Evolutionary conservation across 2,329 filamentous ascomycete species (phyloP).

Genomic region (Aspergillus fischeri): DNA sequence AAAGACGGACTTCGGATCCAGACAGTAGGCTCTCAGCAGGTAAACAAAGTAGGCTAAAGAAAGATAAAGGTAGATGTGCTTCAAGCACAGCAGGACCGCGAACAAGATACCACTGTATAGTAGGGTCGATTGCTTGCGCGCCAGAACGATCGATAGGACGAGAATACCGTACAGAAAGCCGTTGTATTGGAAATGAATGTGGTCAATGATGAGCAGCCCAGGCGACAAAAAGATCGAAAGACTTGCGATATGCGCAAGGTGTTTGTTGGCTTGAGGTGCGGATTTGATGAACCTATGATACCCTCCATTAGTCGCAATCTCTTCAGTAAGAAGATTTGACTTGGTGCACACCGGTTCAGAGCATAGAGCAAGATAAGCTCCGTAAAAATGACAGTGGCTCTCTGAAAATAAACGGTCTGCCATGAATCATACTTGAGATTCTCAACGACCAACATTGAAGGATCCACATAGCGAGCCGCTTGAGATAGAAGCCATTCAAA

Average conservation of each 20-base stretch:
- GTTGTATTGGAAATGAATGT: conserved; percentile 99
- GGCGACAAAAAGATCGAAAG: conserved; percentile 88
- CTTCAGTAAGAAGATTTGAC: neutral
- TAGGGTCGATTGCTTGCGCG: conserved; percentile 69
- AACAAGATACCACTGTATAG: conserved; percentile 79
- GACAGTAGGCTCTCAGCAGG: conserved; percentile 82
- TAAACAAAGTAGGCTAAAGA: conserved; percentile 95
- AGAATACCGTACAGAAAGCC: conserved; percentile 91
- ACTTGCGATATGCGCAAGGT: conserved; percentile 77
- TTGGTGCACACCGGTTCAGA: conserved; percentile 61
- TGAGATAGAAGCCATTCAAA: conserved; percentile 94
- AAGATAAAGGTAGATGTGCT: conserved; percentile 97
- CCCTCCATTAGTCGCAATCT: conserved; percentile 14
- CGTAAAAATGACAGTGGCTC: conserved; percentile 77
- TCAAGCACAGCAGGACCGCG: conserved; percentile 82
- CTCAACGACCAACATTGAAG: conserved; percentile 73
- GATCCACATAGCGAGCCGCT: conserved; percentile 70
- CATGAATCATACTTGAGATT: conserved; percentile 85
- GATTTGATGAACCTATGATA: conserved; percentile 68
- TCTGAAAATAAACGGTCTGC: conserved; percentile 91
- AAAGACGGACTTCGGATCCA: conserved; percentile 72
- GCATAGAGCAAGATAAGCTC: conserved; percentile 83
- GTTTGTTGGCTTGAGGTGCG: conserved; percentile 60
- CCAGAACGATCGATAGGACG: conserved; percentile 78
- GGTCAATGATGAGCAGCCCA: conserved; percentile 92